phyloP scores from a whole-genome alignment of 495 filamentous ascomycete genomes.

The Tuber indicum region DNA sequence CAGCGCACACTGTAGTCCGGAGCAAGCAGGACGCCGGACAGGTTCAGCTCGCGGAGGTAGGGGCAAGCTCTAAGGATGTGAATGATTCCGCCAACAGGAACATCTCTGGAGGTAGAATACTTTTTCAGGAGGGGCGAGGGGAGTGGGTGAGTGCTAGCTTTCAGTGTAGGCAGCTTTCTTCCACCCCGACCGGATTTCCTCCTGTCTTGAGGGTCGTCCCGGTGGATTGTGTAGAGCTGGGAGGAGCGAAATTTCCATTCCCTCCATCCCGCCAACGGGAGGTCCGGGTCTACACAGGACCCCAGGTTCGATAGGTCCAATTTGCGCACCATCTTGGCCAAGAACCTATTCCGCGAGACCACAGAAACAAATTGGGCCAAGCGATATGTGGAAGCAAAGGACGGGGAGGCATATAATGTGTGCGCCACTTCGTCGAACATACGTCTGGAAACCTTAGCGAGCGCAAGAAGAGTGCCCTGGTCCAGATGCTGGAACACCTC shows the following conservation, averaged over 20 bases:
- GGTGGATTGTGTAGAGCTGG: constrained; percentile 34
- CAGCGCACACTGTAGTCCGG: constrained; percentile 38
- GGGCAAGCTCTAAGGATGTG: constrained; percentile 40
- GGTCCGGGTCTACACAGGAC: constrained; percentile 14
- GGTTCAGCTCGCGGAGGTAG: constrained; percentile 33
- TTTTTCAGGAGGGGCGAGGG: constrained; percentile 39
- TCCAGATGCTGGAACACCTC: constrained; percentile 37
- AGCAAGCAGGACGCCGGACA: constrained; percentile 38
- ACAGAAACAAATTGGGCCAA: constrained; percentile 45
- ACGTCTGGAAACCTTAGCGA: constrained; percentile 37
- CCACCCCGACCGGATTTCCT: constrained; percentile 18
- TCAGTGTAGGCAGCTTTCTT: background rate
- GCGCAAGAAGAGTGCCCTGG: constrained; percentile 35
- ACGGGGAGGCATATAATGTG: constrained; percentile 38
- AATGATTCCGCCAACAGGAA: constrained; percentile 39
- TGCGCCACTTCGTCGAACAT: constrained; percentile 38
- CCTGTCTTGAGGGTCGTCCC: constrained; percentile 18
- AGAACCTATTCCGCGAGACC: constrained; percentile 36
- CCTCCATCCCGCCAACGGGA: constrained; percentile 41
- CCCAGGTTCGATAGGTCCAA: constrained; percentile 38
- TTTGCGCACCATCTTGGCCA: constrained; percentile 41
- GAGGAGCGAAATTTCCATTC: constrained; percentile 42
- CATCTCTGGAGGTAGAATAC: constrained; percentile 36
- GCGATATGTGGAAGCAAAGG: constrained; percentile 44
- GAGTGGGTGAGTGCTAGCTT: constrained; percentile 20